Percentiles rank a stretch among this genome's conserved stretches.
phyloP scores from a whole-genome alignment of 2,329 filamentous ascomycete genomes.

The Penicillium sp. region DNA sequence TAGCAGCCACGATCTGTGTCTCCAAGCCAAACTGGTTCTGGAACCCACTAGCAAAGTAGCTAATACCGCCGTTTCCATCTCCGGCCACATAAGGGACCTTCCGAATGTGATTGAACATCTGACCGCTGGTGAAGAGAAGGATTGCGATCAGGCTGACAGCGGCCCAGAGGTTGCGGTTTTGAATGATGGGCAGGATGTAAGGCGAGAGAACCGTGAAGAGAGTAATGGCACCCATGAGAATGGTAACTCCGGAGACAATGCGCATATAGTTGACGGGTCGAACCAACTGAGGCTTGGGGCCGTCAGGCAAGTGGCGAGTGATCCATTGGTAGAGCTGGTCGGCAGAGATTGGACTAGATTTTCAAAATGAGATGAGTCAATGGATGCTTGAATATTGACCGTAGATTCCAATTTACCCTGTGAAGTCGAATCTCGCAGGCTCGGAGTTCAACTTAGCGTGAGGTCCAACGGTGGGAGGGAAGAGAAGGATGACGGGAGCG shows the following conservation, averaged over 20 bases:
- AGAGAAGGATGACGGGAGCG: conserved; percentile 84
- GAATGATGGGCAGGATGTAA: conserved; percentile 77
- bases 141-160: conserved; percentile 85
- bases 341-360: conserved; percentile 66
- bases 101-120: conserved; percentile 99
- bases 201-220: conserved; percentile 71
- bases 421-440: conserved; percentile 83
- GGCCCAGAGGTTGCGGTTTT: conserved; percentile 93
- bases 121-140: conserved; percentile 89
- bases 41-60: conserved; percentile 88
- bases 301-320: conserved; percentile 72
- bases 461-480: conserved; percentile 80
- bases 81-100: conserved; percentile 90
- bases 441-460: conserved; percentile 69
- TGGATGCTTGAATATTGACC: not conserved
- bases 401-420: conserved; percentile 60
- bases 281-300: conserved; percentile 73
- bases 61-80: conserved; percentile 81
- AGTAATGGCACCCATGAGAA: conserved; percentile 70
- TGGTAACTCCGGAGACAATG: conserved; percentile 67
- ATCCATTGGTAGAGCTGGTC: conserved; percentile 81
- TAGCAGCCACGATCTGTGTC: conserved; percentile 89
- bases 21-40: conserved; percentile 93
- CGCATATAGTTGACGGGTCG: conserved; percentile 87
- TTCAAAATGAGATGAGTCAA: conserved; percentile 6